A percentile compares a stretch with the other conserved stretches of the same genome.
Conservation (phyloP, 371 early-diverging fungal genomes). For the Phascolomyces articulosus region DNA sequence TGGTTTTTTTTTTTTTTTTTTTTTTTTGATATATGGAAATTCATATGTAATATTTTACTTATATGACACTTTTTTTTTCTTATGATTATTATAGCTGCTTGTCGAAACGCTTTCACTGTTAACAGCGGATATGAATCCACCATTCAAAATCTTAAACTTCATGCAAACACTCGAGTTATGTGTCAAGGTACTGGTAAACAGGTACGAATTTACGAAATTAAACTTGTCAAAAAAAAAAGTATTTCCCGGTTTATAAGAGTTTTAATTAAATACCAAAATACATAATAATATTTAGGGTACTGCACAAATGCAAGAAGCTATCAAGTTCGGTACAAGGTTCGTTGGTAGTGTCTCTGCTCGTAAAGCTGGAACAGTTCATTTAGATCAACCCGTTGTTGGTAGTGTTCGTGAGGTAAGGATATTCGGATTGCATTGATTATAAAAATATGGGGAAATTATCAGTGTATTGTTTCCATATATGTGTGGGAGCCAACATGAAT, state of each 20-base stretch:
- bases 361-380: slow-evolving; percentile 94
- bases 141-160: slow-evolving; percentile 88
- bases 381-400: slow-evolving; percentile 95
- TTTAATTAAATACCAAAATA: too few relatives aligned
- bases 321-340: slow-evolving; percentile 98
- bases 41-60: too few relatives aligned
- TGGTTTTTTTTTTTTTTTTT: neutral
- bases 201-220: slow-evolving; percentile 51
- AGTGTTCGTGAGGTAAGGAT: slow-evolving; percentile 80
- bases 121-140: slow-evolving; percentile 80
- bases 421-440: too few relatives aligned
- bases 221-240: neutral
- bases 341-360: slow-evolving; percentile 97
- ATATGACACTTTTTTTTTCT: too few relatives aligned
- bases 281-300: slow-evolving; percentile 79
- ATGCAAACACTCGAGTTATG: slow-evolving; percentile 93
- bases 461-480: too few relatives aligned
- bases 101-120: slow-evolving; percentile 49
- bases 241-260: too few relatives aligned
- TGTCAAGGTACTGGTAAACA: slow-evolving; percentile 99
- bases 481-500: too few relatives aligned
- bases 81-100: slow-evolving; percentile 14
- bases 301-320: slow-evolving; percentile 97
- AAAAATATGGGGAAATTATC: too few relatives aligned
- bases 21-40: too few relatives aligned